Evolutionary conservation across 805 yeast species (phyloP), one percentile per base, ranked within the genome.

Genomic region (Ogataea chonburiensis): DNA sequence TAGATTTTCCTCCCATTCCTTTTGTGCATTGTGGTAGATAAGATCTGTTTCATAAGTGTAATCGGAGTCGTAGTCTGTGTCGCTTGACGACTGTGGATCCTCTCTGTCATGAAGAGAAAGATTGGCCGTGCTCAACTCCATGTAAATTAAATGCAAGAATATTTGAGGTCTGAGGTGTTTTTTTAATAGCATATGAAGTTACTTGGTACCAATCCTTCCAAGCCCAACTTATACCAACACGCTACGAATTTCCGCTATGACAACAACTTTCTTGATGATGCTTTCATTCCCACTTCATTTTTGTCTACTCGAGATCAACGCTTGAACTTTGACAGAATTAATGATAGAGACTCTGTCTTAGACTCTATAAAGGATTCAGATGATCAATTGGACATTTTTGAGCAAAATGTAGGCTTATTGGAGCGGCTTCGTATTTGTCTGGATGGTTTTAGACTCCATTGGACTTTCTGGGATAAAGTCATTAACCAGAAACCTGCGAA

Each of bases 1-100:
- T 31, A 82, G 43, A 22, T 82, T 77, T 48, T 79, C 84, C 34
- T 81, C 84, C 88, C 88, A 82, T 49, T 82, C 86, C 46, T 76
- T 69, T 48, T 80, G 84, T 1, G 86, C 81, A 22, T 75, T 43
- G 23, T 30, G 24, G 9, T 43, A 31, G 15, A 58, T 34, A 9
- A 55, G 16, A 25, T 56, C 63, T 1, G 65, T 53, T 22, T 54
- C 56, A 37, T 58, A 60, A 3, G 63, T 61, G 40, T 61, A 61
- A 12, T 52, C 52, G 8, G 58, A 40, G 15, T 31, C 28, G 13
- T 37, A 24, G 24, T 53, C 48, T 7, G 59, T 46, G 11, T 41
- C 46, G 9, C 30, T 34, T 3, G 28, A 41, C 8, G 38, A 40
- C 10, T 32, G 34, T 7, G 43, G 45, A 7, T 38, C 43, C 7